These are phyloP conservation scores for Blastocystis sp. DNA, from an alignment of 352 stramenopile species.

Conservation along the genomic window DNA sequence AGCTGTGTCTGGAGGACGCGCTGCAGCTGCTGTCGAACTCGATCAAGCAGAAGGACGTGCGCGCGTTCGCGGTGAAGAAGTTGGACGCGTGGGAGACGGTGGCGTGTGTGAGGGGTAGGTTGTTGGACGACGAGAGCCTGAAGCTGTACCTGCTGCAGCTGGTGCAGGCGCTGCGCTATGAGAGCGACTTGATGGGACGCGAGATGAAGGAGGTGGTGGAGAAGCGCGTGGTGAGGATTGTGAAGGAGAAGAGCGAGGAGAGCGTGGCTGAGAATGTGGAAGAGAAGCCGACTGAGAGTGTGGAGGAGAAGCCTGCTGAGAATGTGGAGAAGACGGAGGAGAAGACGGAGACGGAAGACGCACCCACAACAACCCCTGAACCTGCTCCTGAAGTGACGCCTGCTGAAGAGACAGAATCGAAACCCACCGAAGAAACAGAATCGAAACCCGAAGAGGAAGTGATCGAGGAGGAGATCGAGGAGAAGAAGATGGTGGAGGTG, in stretches of 20 bases:
- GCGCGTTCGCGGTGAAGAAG: slow-evolving; percentile 88
- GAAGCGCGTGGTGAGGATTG: slow-evolving; percentile 33
- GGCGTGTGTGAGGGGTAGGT: not conserved
- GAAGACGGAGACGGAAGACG: not conserved
- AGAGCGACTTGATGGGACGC: slow-evolving; percentile 74
- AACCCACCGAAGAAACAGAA: not conserved
- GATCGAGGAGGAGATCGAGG: slow-evolving; percentile 31
- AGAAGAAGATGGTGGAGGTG: slow-evolving; percentile 6
- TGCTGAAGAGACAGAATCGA: not conserved
- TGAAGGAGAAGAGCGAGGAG: not conserved
- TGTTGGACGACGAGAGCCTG: slow-evolving; percentile 89
- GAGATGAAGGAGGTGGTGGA: slow-evolving; percentile 39
- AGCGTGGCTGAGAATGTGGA: not conserved
- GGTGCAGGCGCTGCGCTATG: slow-evolving; percentile 94
- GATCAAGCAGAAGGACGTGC: slow-evolving; percentile 86
- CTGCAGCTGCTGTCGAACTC: slow-evolving; percentile 85
- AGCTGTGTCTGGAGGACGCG: slow-evolving; percentile 79
- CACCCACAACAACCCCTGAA: not conserved
- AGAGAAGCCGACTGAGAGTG: not conserved
- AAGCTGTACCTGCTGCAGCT: slow-evolving; percentile 95
- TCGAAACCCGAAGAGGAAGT: slow-evolving; percentile 5
- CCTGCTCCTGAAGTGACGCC: not conserved
- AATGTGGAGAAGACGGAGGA: not conserved
- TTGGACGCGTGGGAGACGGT: slow-evolving; percentile 78
- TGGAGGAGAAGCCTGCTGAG: not conserved